phyloP scores from a whole-genome alignment of 495 filamentous ascomycete genomes.

The Xylaria bambusicola region DNA sequence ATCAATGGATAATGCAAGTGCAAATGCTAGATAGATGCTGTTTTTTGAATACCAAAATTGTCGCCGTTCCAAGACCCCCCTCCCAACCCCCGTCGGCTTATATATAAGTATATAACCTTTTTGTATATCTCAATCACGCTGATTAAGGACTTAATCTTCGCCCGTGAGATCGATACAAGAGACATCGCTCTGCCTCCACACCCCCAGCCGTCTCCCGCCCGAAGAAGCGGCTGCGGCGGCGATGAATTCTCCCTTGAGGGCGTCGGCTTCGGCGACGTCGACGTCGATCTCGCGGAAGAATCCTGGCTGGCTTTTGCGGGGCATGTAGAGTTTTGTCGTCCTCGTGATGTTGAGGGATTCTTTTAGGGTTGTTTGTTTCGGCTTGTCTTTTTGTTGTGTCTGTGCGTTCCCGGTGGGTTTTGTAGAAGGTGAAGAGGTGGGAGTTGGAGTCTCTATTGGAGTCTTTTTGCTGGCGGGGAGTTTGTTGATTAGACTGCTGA shows the following conservation, averaged over 20 bases:
- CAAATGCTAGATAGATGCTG: too few species aligned
- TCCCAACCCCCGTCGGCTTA: too few species aligned
- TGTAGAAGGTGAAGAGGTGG: neutral
- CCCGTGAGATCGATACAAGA: constrained; percentile 44
- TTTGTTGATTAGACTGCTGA: constrained; percentile 20
- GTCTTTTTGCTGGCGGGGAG: constrained; percentile 5
- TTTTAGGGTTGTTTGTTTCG: constrained; percentile 22
- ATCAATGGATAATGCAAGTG: neutral
- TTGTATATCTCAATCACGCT: too few species aligned
- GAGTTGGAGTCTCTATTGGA: neutral
- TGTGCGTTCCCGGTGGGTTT: neutral
- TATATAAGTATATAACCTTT: too few species aligned
- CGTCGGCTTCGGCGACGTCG: constrained; percentile 30
- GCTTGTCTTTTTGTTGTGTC: neutral
- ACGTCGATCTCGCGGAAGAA: constrained; percentile 41
- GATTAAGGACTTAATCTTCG: constrained; percentile 36
- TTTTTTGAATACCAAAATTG: too few species aligned
- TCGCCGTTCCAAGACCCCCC: too few species aligned
- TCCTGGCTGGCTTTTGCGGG: constrained; percentile 32
- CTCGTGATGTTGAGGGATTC: constrained; percentile 15
- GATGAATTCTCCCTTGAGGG: constrained; percentile 1
- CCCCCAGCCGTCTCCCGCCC: constrained; percentile 5
- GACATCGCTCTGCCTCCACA: constrained; percentile 41
- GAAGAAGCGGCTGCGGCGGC: neutral
- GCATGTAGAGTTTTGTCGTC: constrained; percentile 31